Conservation (phyloP, 176 grass and related monocot species). For the Aegilops longissima region DNA sequence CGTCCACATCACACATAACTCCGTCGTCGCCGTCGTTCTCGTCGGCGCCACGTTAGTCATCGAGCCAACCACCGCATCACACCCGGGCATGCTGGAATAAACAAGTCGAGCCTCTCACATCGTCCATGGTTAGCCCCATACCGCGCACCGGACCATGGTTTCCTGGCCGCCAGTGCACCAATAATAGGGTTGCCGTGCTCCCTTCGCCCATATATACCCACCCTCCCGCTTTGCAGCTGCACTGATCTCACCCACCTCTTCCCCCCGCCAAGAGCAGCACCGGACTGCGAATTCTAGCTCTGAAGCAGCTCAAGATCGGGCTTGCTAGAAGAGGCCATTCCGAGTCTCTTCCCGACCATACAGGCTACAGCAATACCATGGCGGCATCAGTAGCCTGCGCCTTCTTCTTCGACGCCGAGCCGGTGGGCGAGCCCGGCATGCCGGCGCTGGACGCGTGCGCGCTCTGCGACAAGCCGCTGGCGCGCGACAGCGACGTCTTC, state of each 20-base stretch:
- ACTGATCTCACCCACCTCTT: background rate
- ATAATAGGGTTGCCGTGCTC: background rate
- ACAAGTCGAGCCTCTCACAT: background rate
- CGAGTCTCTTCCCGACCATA: background rate
- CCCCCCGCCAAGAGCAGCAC: background rate
- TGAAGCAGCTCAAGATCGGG: background rate
- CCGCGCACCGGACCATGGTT: background rate
- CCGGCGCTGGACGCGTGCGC: constrained; percentile 46
- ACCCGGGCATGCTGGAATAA: background rate
- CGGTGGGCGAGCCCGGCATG: background rate
- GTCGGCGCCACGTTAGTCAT: background rate
- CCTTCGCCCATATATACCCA: constrained; percentile 10
- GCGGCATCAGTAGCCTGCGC: constrained; percentile 11
- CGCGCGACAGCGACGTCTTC: constrained; percentile 52
- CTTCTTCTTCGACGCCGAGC: constrained; percentile 44
- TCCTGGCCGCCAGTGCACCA: background rate
- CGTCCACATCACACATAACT: background rate
- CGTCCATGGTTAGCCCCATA: background rate
- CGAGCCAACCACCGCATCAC: constrained; percentile 1
- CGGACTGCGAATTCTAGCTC: background rate
- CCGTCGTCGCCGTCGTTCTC: background rate
- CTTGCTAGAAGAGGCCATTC: background rate
- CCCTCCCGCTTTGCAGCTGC: background rate
- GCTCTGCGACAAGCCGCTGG: constrained; percentile 47
- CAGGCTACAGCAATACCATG: background rate